Conservation (phyloP, 139 green algal species). For the Volvox africanus region DNA sequence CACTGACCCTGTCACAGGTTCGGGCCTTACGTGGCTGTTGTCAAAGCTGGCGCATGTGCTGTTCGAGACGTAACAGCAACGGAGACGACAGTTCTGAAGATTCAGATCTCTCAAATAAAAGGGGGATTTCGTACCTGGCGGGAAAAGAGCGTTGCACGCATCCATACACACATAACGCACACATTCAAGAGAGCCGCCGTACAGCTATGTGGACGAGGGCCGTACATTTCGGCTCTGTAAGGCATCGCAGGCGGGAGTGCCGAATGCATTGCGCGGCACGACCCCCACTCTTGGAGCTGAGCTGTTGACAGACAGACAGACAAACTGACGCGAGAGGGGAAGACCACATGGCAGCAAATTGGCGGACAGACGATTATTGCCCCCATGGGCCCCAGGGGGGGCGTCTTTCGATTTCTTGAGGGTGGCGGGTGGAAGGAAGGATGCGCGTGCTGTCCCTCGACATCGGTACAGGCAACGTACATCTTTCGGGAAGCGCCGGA, state of each 20-base stretch:
- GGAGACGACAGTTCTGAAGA: neutral
- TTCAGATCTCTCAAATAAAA: too few species aligned
- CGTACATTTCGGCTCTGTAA: neutral
- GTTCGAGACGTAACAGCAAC: slow-evolving; percentile 13
- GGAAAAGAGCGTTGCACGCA: too few species aligned
- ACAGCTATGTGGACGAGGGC: neutral
- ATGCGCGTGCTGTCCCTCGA: too few species aligned
- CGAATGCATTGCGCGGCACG: too few species aligned
- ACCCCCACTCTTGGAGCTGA: neutral
- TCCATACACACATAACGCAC: too few species aligned
- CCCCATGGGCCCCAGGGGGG: too few species aligned
- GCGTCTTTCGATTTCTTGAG: neutral
- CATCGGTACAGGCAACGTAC: too few species aligned
- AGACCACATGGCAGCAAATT: neutral
- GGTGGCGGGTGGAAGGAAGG: neutral
- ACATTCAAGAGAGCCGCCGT: too few species aligned
- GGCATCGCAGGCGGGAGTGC: too few species aligned
- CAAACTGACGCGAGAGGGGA: neutral
- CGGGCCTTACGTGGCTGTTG: slow-evolving; percentile 9
- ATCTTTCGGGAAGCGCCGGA: too few species aligned
- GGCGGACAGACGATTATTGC: too few species aligned
- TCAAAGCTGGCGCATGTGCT: slow-evolving; percentile 7
- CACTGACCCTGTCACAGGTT: neutral
- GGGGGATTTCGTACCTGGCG: too few species aligned
- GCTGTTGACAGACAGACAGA: neutral